Evolutionary conservation across 1,139 yeast species (phyloP).

Genomic region (Candida neerlandica): DNA sequence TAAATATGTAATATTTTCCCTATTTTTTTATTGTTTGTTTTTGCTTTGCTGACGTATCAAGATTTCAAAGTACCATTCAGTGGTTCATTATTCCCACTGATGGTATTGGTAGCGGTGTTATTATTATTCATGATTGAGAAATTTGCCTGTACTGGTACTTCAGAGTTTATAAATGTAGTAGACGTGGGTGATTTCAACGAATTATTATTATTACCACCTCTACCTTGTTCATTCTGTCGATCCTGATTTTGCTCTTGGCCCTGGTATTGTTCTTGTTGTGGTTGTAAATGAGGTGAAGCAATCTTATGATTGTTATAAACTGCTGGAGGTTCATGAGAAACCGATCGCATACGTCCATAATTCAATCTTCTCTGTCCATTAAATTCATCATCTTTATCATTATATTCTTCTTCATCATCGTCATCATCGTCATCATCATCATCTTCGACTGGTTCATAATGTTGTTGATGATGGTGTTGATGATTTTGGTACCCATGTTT

Average conservation of each 20-base stretch:
- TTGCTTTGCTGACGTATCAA: not conserved
- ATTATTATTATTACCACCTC: not conserved
- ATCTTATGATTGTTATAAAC: not conserved
- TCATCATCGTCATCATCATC: not conserved
- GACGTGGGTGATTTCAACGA: conserved; percentile 13
- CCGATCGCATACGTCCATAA: conserved; percentile 18
- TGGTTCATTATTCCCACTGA: conserved; percentile 14
- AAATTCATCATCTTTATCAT: conserved; percentile 4
- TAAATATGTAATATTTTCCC: too few species aligned
- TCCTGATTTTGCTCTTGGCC: conserved; percentile 12
- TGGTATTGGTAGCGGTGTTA: conserved; percentile 10
- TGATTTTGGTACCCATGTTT: not conserved
- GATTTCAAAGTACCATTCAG: conserved; percentile 21
- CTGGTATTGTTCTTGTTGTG: conserved; percentile 5
- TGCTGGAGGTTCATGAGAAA: conserved; percentile 24
- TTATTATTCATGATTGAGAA: conserved; percentile 6
- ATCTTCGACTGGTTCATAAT: not conserved
- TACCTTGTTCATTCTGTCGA: not conserved
- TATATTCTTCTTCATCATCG: not conserved
- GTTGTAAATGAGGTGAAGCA: conserved; percentile 15
- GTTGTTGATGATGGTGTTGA: not conserved
- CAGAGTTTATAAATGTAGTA: not conserved
- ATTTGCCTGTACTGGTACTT: conserved; percentile 4
- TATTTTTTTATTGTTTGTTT: too few species aligned
- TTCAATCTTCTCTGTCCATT: conserved; percentile 7